Evolutionary conservation across 352 stramenopile species (phyloP).

Genomic region (Pythium oligandrum): DNA sequence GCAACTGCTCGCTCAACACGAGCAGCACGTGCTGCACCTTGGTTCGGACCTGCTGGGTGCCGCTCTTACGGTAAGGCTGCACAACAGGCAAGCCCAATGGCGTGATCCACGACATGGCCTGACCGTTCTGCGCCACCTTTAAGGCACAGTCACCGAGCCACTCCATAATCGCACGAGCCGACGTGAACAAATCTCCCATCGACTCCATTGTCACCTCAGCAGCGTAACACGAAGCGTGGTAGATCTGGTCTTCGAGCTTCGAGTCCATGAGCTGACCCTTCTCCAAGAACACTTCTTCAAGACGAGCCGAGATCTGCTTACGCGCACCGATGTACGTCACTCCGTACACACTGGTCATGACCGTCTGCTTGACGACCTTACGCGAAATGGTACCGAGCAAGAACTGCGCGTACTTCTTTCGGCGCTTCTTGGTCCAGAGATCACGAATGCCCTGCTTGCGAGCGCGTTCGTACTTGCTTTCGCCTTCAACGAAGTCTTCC

Average conservation of each 20-base stretch:
- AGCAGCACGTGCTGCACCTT: slow-evolving; percentile 90
- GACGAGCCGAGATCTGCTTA: slow-evolving; percentile 96
- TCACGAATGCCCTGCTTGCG: slow-evolving; percentile 23
- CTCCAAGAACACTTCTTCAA: slow-evolving; percentile 89
- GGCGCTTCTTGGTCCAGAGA: slow-evolving; percentile 36
- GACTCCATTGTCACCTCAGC: slow-evolving; percentile 95
- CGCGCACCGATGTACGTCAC: slow-evolving; percentile 99
- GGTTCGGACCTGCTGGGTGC: slow-evolving; percentile 71
- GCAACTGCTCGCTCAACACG: slow-evolving; percentile 51
- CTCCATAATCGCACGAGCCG: slow-evolving; percentile 94
- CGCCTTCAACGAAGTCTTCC: slow-evolving; percentile 18
- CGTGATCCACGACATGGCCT: slow-evolving; percentile 98
- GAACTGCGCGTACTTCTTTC: slow-evolving; percentile 63
- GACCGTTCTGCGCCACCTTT: slow-evolving; percentile 71
- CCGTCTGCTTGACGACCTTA: slow-evolving; percentile 99
- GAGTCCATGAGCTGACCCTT: slow-evolving; percentile 73
- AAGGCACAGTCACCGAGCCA: slow-evolving; percentile 72
- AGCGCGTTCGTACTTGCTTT: slow-evolving; percentile 6
- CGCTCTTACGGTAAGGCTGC: slow-evolving; percentile 95
- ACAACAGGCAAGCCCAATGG: slow-evolving; percentile 98
- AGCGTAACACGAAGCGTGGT: slow-evolving; percentile 89
- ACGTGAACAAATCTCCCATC: slow-evolving; percentile 96
- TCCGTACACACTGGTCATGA: slow-evolving; percentile 99
- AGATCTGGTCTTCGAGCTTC: slow-evolving; percentile 84
- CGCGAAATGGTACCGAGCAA: slow-evolving; percentile 77